Evolutionary conservation across 2,329 filamentous ascomycete genomes (phyloP).

Genomic region (Cadophora luteo-olivacea): DNA sequence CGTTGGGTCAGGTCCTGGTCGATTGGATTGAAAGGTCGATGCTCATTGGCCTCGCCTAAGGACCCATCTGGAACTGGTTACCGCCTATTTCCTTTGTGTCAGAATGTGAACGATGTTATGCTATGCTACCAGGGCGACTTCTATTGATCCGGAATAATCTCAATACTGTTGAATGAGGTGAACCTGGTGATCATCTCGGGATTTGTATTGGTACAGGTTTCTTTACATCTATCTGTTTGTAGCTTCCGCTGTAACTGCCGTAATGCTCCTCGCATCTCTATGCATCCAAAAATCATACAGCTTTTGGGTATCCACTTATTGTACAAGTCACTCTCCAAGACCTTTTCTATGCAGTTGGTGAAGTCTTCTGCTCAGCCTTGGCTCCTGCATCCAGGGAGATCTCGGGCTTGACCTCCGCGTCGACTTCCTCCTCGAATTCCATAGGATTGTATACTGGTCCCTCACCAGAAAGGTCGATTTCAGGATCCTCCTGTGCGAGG

Average conservation of each 20-base stretch:
- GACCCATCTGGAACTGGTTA: conserved; percentile 26
- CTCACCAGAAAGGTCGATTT: conserved; percentile 58
- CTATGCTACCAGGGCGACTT: conserved; percentile 26
- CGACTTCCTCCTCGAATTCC: conserved; percentile 36
- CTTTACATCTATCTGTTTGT: conserved; percentile 17
- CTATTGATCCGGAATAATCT: conserved; percentile 5
- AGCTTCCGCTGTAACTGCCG: conserved; percentile 2
- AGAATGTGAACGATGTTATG: conserved; percentile 26
- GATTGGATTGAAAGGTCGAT: conserved; percentile 20
- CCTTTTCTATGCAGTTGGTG: conserved; percentile 21
- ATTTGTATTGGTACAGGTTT: conserved; percentile 24
- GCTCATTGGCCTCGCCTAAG: conserved; percentile 42
- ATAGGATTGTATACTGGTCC: conserved; percentile 40
- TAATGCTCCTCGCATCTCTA: conserved; percentile 1
- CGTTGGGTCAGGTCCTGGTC: conserved; percentile 14
- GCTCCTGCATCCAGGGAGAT: conserved; percentile 18
- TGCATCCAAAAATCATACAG: conserved; percentile 15
- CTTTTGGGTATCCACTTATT: conserved; percentile 23
- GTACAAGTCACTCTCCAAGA: conserved; percentile 11
- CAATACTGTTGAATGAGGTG: neutral
- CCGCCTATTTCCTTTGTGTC: conserved; percentile 38
- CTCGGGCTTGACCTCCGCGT: conserved; percentile 28
- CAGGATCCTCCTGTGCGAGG: conserved; percentile 69
- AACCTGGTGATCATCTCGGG: conserved; percentile 4
- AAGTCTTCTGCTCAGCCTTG: conserved; percentile 28